phyloP scores from a whole-genome alignment of 257 asterid genomes.

The Gentiana macrophylla region DNA sequence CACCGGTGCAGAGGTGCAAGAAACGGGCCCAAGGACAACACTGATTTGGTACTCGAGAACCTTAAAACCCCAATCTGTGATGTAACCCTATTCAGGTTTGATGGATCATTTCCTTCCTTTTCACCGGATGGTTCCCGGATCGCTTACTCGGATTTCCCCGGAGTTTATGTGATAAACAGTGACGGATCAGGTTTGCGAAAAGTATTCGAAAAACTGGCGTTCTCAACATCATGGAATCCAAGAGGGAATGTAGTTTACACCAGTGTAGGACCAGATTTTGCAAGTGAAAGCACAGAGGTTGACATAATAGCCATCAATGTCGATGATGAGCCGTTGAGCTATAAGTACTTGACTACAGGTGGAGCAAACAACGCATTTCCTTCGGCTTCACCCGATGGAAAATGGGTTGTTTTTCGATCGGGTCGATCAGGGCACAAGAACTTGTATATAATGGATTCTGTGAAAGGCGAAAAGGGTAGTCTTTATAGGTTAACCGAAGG shows the following conservation, averaged over 20 bases:
- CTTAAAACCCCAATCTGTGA: slow-evolving; percentile 38
- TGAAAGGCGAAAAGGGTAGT: slow-evolving; percentile 55
- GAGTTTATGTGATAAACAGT: slow-evolving; percentile 56
- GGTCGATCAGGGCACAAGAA: slow-evolving; percentile 84
- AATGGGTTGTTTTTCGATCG: slow-evolving; percentile 79
- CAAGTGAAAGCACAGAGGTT: slow-evolving; percentile 61
- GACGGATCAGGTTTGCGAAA: slow-evolving; percentile 63
- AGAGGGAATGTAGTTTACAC: slow-evolving; percentile 72
- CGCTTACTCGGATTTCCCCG: slow-evolving; percentile 54
- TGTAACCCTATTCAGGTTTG: slow-evolving; percentile 57
- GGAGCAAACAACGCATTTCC: slow-evolving; percentile 83
- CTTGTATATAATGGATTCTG: slow-evolving; percentile 75
- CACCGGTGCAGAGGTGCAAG: slow-evolving; percentile 57
- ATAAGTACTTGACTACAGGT: slow-evolving; percentile 41
- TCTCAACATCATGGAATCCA: slow-evolving; percentile 78
- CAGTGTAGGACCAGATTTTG: slow-evolving; percentile 60
- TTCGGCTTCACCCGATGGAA: slow-evolving; percentile 85
- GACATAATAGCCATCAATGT: slow-evolving; percentile 66
- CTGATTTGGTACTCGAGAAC: slow-evolving; percentile 44
- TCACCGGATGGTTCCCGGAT: slow-evolving; percentile 62
- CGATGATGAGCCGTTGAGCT: slow-evolving; percentile 41
- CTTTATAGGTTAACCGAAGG: slow-evolving; percentile 53
- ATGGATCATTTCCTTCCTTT: slow-evolving; percentile 79
- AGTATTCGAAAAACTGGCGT: slow-evolving; percentile 29
- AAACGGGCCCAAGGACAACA: slow-evolving; percentile 20